Percentiles rank a stretch among this genome's conserved stretches.
Evolutionary conservation across 1,139 yeast species (phyloP).

Genomic region (Sugiyamaella neomexicana): DNA sequence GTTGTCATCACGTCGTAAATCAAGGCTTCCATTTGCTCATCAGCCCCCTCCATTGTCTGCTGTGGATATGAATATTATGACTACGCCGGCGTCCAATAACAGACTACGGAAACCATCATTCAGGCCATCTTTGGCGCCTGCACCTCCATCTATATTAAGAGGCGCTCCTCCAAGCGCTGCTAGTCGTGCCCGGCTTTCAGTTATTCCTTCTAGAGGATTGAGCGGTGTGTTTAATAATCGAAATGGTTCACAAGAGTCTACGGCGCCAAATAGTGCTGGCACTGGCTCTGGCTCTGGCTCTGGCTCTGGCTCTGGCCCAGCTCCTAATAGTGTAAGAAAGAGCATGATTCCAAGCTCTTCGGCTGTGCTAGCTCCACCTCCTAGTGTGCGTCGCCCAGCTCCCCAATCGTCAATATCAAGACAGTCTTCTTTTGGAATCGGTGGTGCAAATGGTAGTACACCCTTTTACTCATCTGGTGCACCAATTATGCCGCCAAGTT

Average conservation of each 20-base stretch:
- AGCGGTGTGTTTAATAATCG: conserved; percentile 21
- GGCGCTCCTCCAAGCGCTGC: conserved; percentile 14
- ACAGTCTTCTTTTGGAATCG: conserved; percentile 30
- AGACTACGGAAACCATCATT: conserved; percentile 27
- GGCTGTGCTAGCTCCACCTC: conserved; percentile 8
- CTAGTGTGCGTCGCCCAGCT: conserved; percentile 15
- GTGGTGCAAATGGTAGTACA: conserved; percentile 14
- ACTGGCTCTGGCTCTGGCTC: neutral
- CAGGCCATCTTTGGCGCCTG: conserved; percentile 28
- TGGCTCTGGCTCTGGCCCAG: conserved; percentile 6
- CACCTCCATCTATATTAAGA: conserved; percentile 16
- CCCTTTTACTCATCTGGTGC: conserved; percentile 11
- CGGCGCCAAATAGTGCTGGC: neutral
- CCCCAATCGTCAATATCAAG: conserved; percentile 17
- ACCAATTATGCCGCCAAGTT: conserved; percentile 12
- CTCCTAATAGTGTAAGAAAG: conserved; percentile 17
- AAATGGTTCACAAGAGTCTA: conserved; percentile 5
- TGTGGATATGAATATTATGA: conserved; percentile 18
- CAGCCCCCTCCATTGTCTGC: conserved; percentile 17
- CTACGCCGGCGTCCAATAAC: conserved; percentile 24
- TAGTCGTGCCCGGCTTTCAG: conserved; percentile 22
- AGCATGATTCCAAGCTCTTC: conserved; percentile 16
- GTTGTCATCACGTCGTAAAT: conserved; percentile 10
- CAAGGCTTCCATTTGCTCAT: neutral
- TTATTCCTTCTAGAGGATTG: conserved; percentile 23